These are phyloP conservation scores for Suillus plorans DNA, from an alignment of 768 basidiomycete species.

Conservation along the genomic window DNA sequence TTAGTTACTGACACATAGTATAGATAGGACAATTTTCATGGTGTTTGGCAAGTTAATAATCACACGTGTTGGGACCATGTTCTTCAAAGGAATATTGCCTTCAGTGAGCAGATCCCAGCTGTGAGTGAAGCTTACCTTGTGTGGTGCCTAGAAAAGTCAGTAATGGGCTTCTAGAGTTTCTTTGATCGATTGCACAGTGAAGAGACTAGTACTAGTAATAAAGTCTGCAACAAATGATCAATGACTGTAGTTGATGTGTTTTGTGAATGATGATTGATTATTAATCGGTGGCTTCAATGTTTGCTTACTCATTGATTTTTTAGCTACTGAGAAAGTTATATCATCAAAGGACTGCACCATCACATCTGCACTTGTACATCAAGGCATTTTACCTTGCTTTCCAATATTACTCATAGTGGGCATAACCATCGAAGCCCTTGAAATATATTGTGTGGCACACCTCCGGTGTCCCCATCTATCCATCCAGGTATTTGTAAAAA, in stretches of 20 bases:
- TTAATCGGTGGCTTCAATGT: not conserved
- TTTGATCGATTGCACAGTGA: not conserved
- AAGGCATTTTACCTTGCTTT: conserved; percentile 10
- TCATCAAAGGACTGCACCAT: not conserved
- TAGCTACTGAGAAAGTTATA: not conserved
- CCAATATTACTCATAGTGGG: not conserved
- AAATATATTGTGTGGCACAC: conserved; percentile 12
- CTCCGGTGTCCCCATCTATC: conserved; percentile 15
- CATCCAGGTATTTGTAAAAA: conserved; percentile 18
- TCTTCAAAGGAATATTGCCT: not conserved
- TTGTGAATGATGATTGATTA: not conserved
- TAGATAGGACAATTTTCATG: not conserved
- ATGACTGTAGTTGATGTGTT: not conserved
- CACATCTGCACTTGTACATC: conserved; percentile 7
- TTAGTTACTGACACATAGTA: not conserved
- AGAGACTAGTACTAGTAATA: not conserved
- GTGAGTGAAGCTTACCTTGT: conserved; percentile 5
- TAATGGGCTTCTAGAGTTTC: not conserved
- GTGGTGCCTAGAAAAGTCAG: conserved; percentile 2
- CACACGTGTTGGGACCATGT: not conserved
- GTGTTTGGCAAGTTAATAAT: not conserved
- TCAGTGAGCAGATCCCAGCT: not conserved
- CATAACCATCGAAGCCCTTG: conserved; percentile 9
- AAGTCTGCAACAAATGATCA: not conserved
- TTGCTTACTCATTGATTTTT: not conserved